Conservation (phyloP, 75 land plant genomes). For the Sequoia sempervirens region DNA sequence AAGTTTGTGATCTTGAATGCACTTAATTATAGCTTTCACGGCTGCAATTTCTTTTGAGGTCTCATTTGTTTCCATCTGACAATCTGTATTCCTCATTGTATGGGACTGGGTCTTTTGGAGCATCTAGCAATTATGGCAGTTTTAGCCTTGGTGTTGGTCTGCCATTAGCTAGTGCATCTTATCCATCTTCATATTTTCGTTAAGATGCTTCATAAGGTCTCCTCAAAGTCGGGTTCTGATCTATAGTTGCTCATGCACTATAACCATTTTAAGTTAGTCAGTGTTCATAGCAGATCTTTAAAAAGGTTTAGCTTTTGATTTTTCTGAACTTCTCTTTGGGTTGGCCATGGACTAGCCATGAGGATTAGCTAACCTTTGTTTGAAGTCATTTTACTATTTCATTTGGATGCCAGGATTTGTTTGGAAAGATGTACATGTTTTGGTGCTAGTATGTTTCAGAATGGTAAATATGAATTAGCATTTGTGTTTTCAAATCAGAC, state of each 20-base stretch:
- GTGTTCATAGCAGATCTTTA: background rate
- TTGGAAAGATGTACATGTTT: background rate
- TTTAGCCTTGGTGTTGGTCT: conserved; percentile 14
- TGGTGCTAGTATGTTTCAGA: background rate
- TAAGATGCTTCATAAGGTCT: background rate
- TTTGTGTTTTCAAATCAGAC: background rate
- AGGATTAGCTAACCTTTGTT: background rate
- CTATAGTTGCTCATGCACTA: background rate
- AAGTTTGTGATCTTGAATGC: conserved; percentile 44
- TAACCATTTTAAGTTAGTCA: background rate
- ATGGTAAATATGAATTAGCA: background rate
- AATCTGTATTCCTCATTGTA: conserved; percentile 29
- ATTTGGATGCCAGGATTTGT: background rate
- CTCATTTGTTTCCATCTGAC: conserved; percentile 40
- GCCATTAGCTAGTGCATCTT: conserved; percentile 14
- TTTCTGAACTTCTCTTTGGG: background rate
- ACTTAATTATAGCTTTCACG: conserved; percentile 35
- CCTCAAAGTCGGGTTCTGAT: background rate
- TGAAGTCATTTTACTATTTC: background rate
- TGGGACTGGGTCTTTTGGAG: conserved; percentile 23
- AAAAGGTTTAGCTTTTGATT: background rate
- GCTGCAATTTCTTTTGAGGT: conserved; percentile 24
- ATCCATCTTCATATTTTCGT: conserved; percentile 15
- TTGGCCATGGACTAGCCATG: background rate
- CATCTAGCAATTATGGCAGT: conserved; percentile 13